A percentile compares a stretch with the other conserved stretches of the same genome.
phyloP scores from a whole-genome alignment of 768 basidiomycete species.

The Tylopilus sp. region DNA sequence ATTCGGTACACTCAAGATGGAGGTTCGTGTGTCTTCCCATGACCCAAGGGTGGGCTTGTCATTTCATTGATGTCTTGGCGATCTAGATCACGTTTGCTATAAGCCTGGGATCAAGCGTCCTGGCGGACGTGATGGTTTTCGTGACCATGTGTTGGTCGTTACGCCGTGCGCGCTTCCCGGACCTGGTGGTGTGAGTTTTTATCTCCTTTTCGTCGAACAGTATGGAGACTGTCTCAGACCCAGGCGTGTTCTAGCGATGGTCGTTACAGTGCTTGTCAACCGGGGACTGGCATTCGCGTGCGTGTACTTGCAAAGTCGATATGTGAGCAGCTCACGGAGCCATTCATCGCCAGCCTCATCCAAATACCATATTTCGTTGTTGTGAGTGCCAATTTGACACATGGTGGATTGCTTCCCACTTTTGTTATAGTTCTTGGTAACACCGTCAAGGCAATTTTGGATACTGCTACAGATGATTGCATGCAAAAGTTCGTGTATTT shows the following conservation, averaged over 20 bases:
- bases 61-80: neutral
- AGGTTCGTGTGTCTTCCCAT: conserved; percentile 13
- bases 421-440: conserved; percentile 18
- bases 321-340: neutral
- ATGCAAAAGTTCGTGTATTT: conserved; percentile 19
- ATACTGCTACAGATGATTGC: conserved; percentile 27
- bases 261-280: conserved; percentile 4
- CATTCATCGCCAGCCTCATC: conserved; percentile 7
- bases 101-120: conserved; percentile 6
- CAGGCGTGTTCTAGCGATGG: neutral
- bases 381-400: conserved; percentile 14
- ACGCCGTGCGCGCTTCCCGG: conserved; percentile 16
- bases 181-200: conserved; percentile 14
- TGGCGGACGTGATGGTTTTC: conserved; percentile 14
- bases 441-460: conserved; percentile 24
- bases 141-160: conserved; percentile 19
- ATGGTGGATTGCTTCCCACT: neutral
- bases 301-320: conserved; percentile 4
- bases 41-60: neutral
- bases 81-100: conserved; percentile 15
- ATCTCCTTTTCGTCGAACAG: neutral
- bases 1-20: conserved; percentile 15
- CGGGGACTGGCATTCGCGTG: conserved; percentile 26
- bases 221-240: conserved; percentile 3
- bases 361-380: conserved; percentile 18